Percentiles rank a stretch among this genome's conserved stretches.
phyloP scores from a whole-genome alignment of 176 grass and related monocot species.

The Oryza meyeriana region DNA sequence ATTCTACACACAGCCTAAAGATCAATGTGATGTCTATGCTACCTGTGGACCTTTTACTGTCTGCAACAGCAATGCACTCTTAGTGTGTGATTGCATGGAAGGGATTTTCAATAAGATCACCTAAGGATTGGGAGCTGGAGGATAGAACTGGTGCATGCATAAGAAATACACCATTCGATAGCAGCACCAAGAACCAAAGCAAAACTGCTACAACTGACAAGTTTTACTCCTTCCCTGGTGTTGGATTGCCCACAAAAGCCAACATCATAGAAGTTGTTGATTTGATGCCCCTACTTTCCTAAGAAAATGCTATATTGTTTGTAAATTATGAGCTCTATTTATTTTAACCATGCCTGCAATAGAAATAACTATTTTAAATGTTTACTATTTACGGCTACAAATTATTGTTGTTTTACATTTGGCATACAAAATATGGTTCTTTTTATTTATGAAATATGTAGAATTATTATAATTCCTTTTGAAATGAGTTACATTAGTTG shows the following conservation, averaged over 20 bases:
- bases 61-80: conserved; percentile 15
- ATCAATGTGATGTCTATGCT: conserved; percentile 37
- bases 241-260: conserved; percentile 31
- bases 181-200: conserved; percentile 15
- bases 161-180: conserved; percentile 43
- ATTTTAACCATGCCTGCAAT: too few relatives aligned
- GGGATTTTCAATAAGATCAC: conserved; percentile 38
- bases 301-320: too few relatives aligned
- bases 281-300: too few relatives aligned
- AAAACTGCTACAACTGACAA: conserved; percentile 20
- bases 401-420: too few relatives aligned
- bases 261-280: not conserved
- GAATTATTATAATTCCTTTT: too few relatives aligned
- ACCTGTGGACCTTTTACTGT: conserved; percentile 52
- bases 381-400: too few relatives aligned
- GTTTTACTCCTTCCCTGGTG: conserved; percentile 29
- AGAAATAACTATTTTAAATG: too few relatives aligned
- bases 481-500: too few relatives aligned
- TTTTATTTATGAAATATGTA: too few relatives aligned
- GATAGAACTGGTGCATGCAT: too few relatives aligned
- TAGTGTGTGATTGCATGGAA: conserved; percentile 39
- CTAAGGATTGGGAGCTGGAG: conserved; percentile 35
- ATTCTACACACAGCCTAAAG: conserved; percentile 25
- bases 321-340: too few relatives aligned
- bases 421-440: too few relatives aligned